Evolutionary conservation across 805 yeast genomes (phyloP), one percentile per base, ranked within the genome.

Genomic region (Nakazawaea ambrosiae): DNA sequence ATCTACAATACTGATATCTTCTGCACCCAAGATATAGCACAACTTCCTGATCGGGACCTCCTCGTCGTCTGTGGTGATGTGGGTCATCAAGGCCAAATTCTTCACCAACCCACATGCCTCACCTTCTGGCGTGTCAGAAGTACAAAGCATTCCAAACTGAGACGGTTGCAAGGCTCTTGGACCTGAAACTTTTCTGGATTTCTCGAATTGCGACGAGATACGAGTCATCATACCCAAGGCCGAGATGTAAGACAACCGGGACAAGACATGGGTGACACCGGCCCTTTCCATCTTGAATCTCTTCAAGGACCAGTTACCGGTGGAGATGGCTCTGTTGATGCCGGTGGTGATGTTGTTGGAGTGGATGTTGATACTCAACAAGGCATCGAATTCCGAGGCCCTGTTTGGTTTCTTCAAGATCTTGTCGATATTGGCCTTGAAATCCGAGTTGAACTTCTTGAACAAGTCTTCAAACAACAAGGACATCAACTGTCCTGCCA

Each of bases 171-270:
- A 70, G 12, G 98, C 97, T 73, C 98, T 83, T 35, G 98, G 98
- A 31, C 98, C 98, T 1, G 96, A 85, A 29, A 92, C 98, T 60
- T 92, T 92, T 64, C 98, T 74, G 2, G 97, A 88, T 58, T 92
- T 92, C 59, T 92, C 98, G 54, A 92, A 92, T 61, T 92, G 98
- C n/a, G 97, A 90, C 5, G 97, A 86, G 37, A 92, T 92, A 66
- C 98, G 82, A 10, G 98, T 92, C 98, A 92, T 92, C 98, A 92
- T 92, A 51, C 98, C 98, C 43, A 92, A 65, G 0, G 98, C 98
- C 7, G 95, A 81, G 32, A 92, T 90, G 58, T 87, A 92, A 16
- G 96, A 84, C 41, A 92, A 65, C 54, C 98, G 75, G 42, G 95
- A 82, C 39, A 92, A 68, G 27, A 92, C 97, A 58, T 92, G 98